phyloP scores from a whole-genome alignment of 148 eudicot genomes.

The Vaccinium darrowii region DNA sequence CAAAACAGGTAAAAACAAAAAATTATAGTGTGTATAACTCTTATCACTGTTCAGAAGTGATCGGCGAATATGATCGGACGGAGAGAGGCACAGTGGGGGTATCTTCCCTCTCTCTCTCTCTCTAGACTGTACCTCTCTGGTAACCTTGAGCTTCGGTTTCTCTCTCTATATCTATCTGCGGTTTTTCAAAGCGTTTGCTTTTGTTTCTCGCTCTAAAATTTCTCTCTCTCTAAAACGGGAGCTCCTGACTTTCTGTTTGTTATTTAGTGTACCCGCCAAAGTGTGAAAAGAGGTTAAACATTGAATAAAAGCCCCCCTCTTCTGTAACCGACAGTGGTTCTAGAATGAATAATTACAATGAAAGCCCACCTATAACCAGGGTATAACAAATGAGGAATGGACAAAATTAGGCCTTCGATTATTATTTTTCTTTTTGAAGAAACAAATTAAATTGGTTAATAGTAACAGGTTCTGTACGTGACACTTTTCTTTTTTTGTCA shows the following conservation, averaged over 20 bases:
- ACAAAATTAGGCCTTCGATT: background rate
- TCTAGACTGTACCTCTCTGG: background rate
- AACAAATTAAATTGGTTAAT: background rate
- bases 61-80: constrained; percentile 15
- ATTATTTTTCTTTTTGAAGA: too few relatives aligned
- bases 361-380: background rate
- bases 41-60: constrained; percentile 6
- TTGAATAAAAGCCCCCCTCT: background rate
- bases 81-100: constrained; percentile 4
- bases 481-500: too few relatives aligned
- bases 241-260: constrained; percentile 14
- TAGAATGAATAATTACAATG: background rate
- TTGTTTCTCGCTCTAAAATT: constrained; percentile 13
- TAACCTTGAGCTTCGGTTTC: background rate
- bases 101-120: background rate
- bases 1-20: background rate
- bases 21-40: background rate
- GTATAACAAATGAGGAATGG: background rate
- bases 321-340: background rate
- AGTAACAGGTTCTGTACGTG: too few relatives aligned
- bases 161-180: background rate
- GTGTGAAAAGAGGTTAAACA: constrained; percentile 3
- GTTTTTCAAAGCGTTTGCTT: constrained; percentile 17
- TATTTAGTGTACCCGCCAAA: constrained; percentile 21
- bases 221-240: constrained; percentile 9